Evolutionary conservation across 148 eudicot genomes (phyloP), one percentile per base, ranked within the genome.

Genomic region (Amaranthus palmeri): DNA sequence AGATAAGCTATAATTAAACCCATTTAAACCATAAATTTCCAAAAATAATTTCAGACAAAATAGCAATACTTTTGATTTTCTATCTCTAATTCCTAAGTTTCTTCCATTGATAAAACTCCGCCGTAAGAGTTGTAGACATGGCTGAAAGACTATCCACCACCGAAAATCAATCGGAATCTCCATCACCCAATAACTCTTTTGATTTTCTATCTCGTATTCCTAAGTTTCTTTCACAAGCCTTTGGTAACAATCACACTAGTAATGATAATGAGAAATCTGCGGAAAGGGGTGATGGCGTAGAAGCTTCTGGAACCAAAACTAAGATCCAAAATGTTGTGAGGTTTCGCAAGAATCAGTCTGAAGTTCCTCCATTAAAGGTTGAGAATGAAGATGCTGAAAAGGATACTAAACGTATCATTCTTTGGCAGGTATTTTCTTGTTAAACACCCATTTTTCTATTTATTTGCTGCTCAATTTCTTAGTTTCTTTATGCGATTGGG

Each of bases 391-490:
- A 75, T 48, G 70, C 76, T 68, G 69, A 75, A 41, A 49, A 78
- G 48, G 75, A 70, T 49, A 78, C 85, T 64, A 78, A 82, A 48
- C 85, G 82, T 72, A 17, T 79, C 10, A 54, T 79, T 17, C 82
- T 79, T 54, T 82, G 82, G 84, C 84, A 81, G 84, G 84, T 81
- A 17, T 59, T 67, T 67, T 1, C 44, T 45, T 8, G 2, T 7
- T 0, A 53, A 73, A 18, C 36, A 45, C 48, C 56, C 9, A 14
- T 17, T 17, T 11, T 63, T 72, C 4, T 46, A 10, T 50, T 14
- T 55, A 11, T 8, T 69, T 44, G 15, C 1, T 15, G 6, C 44
- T 63, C 10, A 14, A 44, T 45, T n/a, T 44, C 45, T 43, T 2
- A 63, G 51, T 63, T 14, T 63, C 14, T 0, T 0, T 63, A 0